A percentile compares a stretch with the other conserved stretches of the same genome.
These are phyloP conservation scores for Kwoniella mangroviensis DNA, from an alignment of 768 basidiomycete genomes.

Conservation along the genomic window DNA sequence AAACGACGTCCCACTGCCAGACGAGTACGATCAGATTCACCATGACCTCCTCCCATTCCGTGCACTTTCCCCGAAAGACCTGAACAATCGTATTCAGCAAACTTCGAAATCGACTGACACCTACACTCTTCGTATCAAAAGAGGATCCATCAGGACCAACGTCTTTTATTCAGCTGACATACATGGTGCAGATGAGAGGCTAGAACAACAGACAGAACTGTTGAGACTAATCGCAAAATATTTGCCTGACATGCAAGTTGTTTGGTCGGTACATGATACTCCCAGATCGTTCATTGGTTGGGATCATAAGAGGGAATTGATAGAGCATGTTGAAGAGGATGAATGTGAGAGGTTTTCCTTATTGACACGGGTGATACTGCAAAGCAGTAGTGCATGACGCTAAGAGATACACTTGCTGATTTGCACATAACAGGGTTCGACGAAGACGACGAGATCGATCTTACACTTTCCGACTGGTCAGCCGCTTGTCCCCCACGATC, in stretches of 20 bases:
- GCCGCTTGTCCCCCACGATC: constrained; percentile 30
- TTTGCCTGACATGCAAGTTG: constrained; percentile 26
- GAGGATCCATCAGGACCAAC: constrained; percentile 20
- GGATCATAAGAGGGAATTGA: constrained; percentile 30
- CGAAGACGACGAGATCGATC: constrained; percentile 25
- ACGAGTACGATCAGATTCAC: constrained; percentile 45
- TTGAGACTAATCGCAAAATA: constrained; percentile 29
- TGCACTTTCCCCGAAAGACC: constrained; percentile 27
- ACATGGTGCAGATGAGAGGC: constrained; percentile 21
- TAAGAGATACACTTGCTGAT: not conserved
- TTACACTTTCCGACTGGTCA: constrained; percentile 30
- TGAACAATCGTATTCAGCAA: constrained; percentile 18
- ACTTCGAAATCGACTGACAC: constrained; percentile 24
- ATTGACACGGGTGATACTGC: no score
- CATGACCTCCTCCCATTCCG: constrained; percentile 28
- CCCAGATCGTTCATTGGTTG: constrained; percentile 25
- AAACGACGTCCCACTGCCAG: constrained; percentile 33
- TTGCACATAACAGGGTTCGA: constrained; percentile 7
- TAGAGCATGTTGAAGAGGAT: constrained; percentile 33
- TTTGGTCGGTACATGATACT: constrained; percentile 33
- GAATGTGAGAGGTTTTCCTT: constrained; percentile 24
- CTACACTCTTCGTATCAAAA: constrained; percentile 27
- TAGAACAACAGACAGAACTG: constrained; percentile 30
- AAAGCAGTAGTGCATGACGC: no score
- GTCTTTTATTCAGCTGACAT: constrained; percentile 17